Base-by-base conservation (phyloP, 768 basidiomycete genomes). In the Dendrothele bispora region DNA sequence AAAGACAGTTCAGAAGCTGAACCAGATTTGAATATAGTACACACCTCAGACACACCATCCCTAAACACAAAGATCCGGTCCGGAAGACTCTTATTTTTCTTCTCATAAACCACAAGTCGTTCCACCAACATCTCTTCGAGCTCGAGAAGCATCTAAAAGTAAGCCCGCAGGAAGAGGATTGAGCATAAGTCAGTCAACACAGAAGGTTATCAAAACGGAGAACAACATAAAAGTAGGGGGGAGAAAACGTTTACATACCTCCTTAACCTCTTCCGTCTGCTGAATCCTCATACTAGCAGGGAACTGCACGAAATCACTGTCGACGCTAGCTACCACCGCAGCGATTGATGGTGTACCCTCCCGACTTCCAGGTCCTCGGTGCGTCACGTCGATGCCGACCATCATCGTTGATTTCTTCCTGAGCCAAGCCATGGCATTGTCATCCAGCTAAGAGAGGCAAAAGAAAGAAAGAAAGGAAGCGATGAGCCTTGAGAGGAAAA, bases 311-410 rank as follows among this genome's bases (percentile, higher is more conserved):
- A 88, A 91, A 2, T 71, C 64, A 21, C 70, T 67, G 57, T 92
- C 88, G 1, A 82, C 69, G 49, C 82, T 91, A 0, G 86, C 90
- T 2, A 92, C 91, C 8, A 92, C 84, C 0, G 88, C 90, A 0
- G 87, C 88, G 36, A 93, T 86, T 1, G 88, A 90, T 3, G 91
- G 91, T 1, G 88, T 84, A 3, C 90, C 91, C 3, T 74, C 73
- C 42, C 71, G 61, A 53, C 85, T 86, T 5, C 67, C 75, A 1
- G 86, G 84, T 2, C 86, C 78, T 3, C 89, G 87, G 53, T 92
- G 89, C 0, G 88, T 91, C 0, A 90, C 88, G 57, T 92, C 89
- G 53, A 90, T 88, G 0, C 91, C 91, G 3, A 93, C 83, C 59
- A 93, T 67, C 85, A 93, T 92, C 8, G 90, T 91, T 44, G 75